A percentile compares a stretch with the other conserved stretches of the same genome.
Evolutionary conservation across 192 early-diverging fungal genomes (phyloP).

Genomic region (Gigaspora rosea): DNA sequence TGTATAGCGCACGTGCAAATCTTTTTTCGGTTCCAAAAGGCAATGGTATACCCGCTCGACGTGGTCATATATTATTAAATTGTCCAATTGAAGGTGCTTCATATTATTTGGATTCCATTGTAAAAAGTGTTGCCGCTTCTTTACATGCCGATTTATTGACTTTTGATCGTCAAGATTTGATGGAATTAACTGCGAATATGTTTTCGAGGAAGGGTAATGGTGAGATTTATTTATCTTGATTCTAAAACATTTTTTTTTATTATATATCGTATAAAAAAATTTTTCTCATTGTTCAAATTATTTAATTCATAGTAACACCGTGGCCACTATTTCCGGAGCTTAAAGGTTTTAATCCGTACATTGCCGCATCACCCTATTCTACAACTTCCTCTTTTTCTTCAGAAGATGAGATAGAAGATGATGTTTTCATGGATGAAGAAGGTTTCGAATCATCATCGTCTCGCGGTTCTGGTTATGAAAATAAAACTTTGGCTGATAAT

Average conservation of each 20-base stretch:
- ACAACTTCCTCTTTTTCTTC: conserved; percentile 28
- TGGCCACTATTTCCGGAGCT: conserved; percentile 33
- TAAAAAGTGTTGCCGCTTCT: conserved; percentile 28
- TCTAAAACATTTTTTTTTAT: background rate
- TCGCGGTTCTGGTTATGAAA: conserved; percentile 34
- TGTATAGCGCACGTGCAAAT: conserved; percentile 32
- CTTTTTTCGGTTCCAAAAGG: conserved; percentile 5
- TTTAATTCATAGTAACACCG: conserved; percentile 27
- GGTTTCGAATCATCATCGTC: conserved; percentile 28
- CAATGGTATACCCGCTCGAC: conserved; percentile 16
- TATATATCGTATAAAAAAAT: conserved; percentile 29
- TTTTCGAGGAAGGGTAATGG: conserved; percentile 36
- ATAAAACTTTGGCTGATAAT: conserved; percentile 22
- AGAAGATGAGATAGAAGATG: conserved; percentile 44
- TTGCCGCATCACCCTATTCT: conserved; percentile 32
- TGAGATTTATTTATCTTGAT: conserved; percentile 24
- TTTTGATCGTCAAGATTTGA: conserved; percentile 62
- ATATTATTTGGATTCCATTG: conserved; percentile 25
- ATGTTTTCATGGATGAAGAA: conserved; percentile 51
- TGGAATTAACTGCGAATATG: conserved; percentile 52
- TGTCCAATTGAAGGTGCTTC: conserved; percentile 32
- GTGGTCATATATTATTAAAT: conserved; percentile 29
- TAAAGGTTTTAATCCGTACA: conserved; percentile 35
- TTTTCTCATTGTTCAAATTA: conserved; percentile 17
- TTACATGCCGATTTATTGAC: conserved; percentile 57